phyloP scores from a whole-genome alignment of 169 alveolate genomes.

The Toxoplasma gondii region DNA sequence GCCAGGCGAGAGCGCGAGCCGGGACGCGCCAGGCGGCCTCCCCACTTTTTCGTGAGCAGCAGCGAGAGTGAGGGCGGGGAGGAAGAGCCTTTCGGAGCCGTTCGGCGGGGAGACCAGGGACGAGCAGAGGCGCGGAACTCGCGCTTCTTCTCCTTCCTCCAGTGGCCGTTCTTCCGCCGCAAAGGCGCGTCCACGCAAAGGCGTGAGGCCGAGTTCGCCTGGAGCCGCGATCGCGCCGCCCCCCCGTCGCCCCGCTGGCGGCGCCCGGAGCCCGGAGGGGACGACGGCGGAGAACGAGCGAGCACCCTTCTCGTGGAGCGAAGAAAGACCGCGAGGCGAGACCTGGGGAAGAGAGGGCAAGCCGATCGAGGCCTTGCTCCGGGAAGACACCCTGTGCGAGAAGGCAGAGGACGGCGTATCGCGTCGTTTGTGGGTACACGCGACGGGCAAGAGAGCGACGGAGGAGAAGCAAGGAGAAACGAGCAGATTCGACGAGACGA shows the following conservation, averaged over 20 bases:
- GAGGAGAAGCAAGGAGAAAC: not conserved
- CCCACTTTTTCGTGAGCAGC: not conserved
- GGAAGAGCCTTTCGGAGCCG: not conserved
- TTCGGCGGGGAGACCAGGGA: not conserved
- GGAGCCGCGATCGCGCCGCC: not conserved
- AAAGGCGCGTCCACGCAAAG: not conserved
- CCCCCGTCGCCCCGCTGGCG: not conserved
- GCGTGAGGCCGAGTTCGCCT: not conserved
- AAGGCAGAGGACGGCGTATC: not conserved
- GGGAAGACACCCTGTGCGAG: not conserved
- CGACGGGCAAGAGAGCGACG: not conserved
- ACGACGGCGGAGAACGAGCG: not conserved
- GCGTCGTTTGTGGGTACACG: not conserved
- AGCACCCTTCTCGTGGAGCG: not conserved
- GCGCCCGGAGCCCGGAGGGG: not conserved
- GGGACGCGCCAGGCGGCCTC: not conserved
- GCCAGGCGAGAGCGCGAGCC: not conserved
- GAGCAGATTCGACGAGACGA: not conserved
- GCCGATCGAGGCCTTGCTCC: not conserved
- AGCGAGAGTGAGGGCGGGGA: not conserved
- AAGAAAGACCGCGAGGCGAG: not conserved
- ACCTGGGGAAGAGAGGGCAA: not conserved
- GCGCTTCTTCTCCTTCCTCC: conserved; percentile 10
- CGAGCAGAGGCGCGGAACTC: not conserved
- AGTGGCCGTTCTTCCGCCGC: conserved; percentile 19